Conservation (phyloP, 2,329 filamentous ascomycete genomes). For the Xylariaceae sp. region DNA sequence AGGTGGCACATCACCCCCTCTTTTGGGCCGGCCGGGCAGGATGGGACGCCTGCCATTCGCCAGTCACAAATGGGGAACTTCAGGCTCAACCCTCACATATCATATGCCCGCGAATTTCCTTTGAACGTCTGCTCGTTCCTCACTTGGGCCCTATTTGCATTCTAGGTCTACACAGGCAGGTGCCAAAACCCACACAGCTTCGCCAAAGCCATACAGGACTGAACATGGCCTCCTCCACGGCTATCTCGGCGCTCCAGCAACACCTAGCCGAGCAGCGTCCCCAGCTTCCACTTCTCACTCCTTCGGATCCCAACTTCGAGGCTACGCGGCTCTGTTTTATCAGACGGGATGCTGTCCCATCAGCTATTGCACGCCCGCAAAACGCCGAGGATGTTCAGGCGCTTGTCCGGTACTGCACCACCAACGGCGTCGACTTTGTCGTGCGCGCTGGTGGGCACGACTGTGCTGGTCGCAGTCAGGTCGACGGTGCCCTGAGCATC, state of each 20-base stretch:
- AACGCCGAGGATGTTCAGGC: slow-evolving; percentile 17
- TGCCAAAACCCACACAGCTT: too few relatives aligned
- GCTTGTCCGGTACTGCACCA: slow-evolving; percentile 17
- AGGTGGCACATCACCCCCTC: too few relatives aligned
- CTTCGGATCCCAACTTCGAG: slow-evolving; percentile 14
- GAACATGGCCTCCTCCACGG: too few relatives aligned
- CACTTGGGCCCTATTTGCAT: too few relatives aligned
- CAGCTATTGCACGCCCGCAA: slow-evolving; percentile 21
- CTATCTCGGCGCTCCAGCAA: background rate
- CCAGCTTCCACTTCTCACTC: slow-evolving; percentile 4
- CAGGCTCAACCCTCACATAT: too few relatives aligned
- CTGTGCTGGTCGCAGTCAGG: slow-evolving; percentile 29
- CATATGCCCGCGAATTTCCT: too few relatives aligned
- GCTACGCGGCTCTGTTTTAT: slow-evolving; percentile 16
- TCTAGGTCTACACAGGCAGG: too few relatives aligned
- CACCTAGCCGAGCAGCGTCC: slow-evolving; percentile 1
- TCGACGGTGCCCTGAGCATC: slow-evolving; percentile 30
- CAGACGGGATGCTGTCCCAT: slow-evolving; percentile 10
- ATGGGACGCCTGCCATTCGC: too few relatives aligned
- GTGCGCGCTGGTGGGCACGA: slow-evolving; percentile 34
- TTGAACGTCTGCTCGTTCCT: too few relatives aligned
- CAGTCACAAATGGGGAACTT: too few relatives aligned
- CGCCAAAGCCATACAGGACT: too few relatives aligned
- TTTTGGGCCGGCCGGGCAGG: too few relatives aligned
- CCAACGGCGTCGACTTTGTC: slow-evolving; percentile 20